Percentiles rank a stretch among this genome's conserved stretches.
Evolutionary conservation across 139 green algal species (phyloP).

Genomic region (Edaphochlamys debaryana): DNA sequence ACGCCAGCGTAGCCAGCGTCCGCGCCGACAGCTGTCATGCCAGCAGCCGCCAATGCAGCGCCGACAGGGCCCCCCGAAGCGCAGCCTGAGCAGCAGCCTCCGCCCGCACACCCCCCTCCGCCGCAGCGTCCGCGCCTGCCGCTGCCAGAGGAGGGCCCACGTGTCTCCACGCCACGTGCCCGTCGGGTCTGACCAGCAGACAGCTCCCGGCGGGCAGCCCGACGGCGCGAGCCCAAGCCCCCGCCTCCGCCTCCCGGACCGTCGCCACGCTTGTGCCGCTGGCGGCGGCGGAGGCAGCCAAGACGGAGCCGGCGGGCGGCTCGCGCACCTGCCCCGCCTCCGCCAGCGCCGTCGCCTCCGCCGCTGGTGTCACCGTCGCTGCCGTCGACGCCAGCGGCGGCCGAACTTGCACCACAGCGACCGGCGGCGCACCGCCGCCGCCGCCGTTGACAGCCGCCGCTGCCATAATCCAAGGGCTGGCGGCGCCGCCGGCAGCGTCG

Average conservation of each 20-base stretch:
- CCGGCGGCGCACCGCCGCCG: neutral
- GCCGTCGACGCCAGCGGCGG: neutral
- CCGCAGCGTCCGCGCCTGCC: neutral
- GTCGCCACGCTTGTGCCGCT: neutral
- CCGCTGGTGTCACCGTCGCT: neutral
- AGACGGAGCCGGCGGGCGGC: neutral
- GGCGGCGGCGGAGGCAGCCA: neutral
- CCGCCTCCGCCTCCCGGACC: neutral
- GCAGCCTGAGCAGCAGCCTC: neutral
- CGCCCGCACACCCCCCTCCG: neutral
- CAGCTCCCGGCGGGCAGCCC: constrained; percentile 38
- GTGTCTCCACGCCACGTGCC: constrained; percentile 79
- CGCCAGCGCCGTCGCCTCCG: too few relatives aligned
- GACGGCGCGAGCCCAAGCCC: constrained; percentile 40
- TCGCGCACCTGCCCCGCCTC: neutral
- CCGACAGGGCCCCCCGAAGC: neutral
- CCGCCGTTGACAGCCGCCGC: constrained; percentile 9
- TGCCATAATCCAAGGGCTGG: constrained; percentile 27
- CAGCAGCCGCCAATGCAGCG: constrained; percentile 10
- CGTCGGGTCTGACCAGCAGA: constrained; percentile 85
- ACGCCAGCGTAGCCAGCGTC: too few relatives aligned
- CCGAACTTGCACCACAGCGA: constrained; percentile 35
- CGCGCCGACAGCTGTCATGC: too few relatives aligned
- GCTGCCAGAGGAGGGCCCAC: neutral
- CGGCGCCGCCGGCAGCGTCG: neutral